Evolutionary conservation across 2,329 filamentous ascomycete species (phyloP).

Genomic region (Sarocladium oryzae): DNA sequence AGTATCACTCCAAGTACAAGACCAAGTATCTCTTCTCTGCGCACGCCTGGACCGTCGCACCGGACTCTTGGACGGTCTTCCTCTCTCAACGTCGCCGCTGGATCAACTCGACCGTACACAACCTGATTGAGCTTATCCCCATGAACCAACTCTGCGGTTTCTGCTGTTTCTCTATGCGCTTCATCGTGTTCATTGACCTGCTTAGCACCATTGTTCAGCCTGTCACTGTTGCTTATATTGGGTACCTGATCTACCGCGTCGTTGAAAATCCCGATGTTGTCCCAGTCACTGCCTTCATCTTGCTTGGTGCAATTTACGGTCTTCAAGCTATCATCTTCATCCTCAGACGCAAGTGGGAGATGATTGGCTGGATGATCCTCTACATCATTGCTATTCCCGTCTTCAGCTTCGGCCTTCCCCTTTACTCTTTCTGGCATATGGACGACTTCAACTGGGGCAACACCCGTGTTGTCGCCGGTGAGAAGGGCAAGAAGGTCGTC

Average conservation of each 20-base stretch:
- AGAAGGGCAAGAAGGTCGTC: slow-evolving; percentile 85
- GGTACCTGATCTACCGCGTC: slow-evolving; percentile 78
- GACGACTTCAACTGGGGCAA: slow-evolving; percentile 99
- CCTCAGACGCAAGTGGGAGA: slow-evolving; percentile 93
- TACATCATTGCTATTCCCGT: slow-evolving; percentile 88
- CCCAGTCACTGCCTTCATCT: slow-evolving; percentile 79
- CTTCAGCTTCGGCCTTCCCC: slow-evolving; percentile 81
- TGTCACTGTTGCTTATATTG: slow-evolving; percentile 82
- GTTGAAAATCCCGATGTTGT: slow-evolving; percentile 55
- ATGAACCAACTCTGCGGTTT: slow-evolving; percentile 94
- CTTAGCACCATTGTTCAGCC: slow-evolving; percentile 89
- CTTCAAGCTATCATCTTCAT: slow-evolving; percentile 97
- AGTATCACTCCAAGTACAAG: slow-evolving; percentile 90
- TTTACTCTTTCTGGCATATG: slow-evolving; percentile 99
- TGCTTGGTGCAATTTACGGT: slow-evolving; percentile 94
- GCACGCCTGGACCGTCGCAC: slow-evolving; percentile 94
- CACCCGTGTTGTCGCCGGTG: slow-evolving; percentile 92
- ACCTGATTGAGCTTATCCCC: slow-evolving; percentile 90
- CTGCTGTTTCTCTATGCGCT: slow-evolving; percentile 99
- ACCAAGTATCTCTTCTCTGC: slow-evolving; percentile 93
- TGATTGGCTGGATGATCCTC: slow-evolving; percentile 98
- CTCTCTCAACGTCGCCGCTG: slow-evolving; percentile 96
- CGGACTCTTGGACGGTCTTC: slow-evolving; percentile 90
- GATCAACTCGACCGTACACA: slow-evolving; percentile 99
- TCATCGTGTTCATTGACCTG: slow-evolving; percentile 91